These are phyloP conservation scores for Fraxinus sp. DNA, from an alignment of 305 asterid species.

Conservation along the genomic window DNA sequence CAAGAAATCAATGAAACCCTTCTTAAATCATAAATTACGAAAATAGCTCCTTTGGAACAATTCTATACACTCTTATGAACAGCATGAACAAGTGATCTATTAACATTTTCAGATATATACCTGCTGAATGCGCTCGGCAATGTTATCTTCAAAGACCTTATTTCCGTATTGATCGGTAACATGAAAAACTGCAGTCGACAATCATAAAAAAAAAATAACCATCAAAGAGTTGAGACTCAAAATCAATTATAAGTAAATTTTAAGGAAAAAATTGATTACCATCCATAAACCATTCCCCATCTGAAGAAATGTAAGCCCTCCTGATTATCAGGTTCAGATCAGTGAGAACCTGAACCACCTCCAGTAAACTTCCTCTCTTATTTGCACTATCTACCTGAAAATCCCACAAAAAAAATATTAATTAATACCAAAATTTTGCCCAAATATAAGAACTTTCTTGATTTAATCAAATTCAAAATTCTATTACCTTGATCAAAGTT, in stretches of 20 bases:
- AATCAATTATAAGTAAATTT: not conserved
- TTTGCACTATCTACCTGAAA: slow-evolving; percentile 51
- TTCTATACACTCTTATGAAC: not conserved
- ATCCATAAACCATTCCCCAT: slow-evolving; percentile 92
- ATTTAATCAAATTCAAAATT: not conserved
- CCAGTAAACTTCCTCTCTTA: slow-evolving; percentile 46
- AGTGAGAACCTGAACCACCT: slow-evolving; percentile 81
- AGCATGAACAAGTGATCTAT: not conserved
- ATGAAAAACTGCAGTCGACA: not conserved
- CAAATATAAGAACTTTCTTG: not conserved
- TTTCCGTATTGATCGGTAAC: not conserved
- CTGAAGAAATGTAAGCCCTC: slow-evolving; percentile 86
- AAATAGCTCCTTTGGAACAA: not conserved
- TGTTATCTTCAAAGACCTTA: not conserved
- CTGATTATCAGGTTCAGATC: slow-evolving; percentile 70
- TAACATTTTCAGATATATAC: slow-evolving; percentile 20
- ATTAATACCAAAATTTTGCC: not conserved
- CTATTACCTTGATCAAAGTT: slow-evolving; percentile 47
- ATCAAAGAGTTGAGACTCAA: not conserved
- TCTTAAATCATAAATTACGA: not conserved
- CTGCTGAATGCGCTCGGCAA: slow-evolving; percentile 30
- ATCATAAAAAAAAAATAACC: not conserved
- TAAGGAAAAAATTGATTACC: slow-evolving; percentile 34
- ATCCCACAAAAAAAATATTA: not conserved
- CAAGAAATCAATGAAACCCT: not conserved